Evolutionary conservation across 108 stramenopile genomes (phyloP).

Genomic region (Cyclotella distinguenda): DNA sequence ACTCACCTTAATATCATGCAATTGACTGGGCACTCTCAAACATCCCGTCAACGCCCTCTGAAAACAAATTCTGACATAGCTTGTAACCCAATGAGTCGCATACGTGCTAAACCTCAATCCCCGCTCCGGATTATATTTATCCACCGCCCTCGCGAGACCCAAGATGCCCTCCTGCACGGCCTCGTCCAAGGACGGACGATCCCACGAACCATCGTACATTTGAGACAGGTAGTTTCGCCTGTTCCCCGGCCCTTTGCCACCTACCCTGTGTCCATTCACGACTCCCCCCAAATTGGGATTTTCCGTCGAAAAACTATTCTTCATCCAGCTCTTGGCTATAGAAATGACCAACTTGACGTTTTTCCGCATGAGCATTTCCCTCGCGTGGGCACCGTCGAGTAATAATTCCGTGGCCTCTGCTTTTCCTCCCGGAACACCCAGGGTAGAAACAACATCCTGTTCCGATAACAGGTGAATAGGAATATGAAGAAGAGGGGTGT

Average conservation of each 20-base stretch:
- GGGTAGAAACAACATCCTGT: conserved; percentile 40
- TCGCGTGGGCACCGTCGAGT: conserved; percentile 62
- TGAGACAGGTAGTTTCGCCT: conserved; percentile 12
- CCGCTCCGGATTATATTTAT: conserved; percentile 70
- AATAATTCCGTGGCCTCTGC: conserved; percentile 48
- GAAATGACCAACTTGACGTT: conserved; percentile 72
- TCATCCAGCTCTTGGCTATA: conserved; percentile 63
- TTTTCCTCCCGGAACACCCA: conserved; percentile 57
- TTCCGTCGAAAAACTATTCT: conserved; percentile 29
- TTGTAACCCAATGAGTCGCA: conserved; percentile 83
- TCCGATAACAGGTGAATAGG: conserved; percentile 46
- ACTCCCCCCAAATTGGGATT: conserved; percentile 34
- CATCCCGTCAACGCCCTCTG: conserved; percentile 59
- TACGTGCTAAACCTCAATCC: conserved; percentile 80
- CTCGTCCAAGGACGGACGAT: conserved; percentile 73
- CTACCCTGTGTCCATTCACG: not conserved
- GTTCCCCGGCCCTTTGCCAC: not conserved
- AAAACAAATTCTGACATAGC: conserved; percentile 65
- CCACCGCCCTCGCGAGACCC: conserved; percentile 76
- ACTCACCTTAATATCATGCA: conserved; percentile 52
- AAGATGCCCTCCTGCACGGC: conserved; percentile 84
- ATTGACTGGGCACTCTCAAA: conserved; percentile 57
- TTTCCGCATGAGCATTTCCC: conserved; percentile 54
- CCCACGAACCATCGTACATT: conserved; percentile 54
- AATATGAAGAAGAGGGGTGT: conserved; percentile 24